Percentiles rank a stretch among this genome's conserved stretches.
These are phyloP conservation scores for Fusarium abutilonis DNA, from an alignment of 2,329 filamentous ascomycete species.

Conservation along the genomic window DNA sequence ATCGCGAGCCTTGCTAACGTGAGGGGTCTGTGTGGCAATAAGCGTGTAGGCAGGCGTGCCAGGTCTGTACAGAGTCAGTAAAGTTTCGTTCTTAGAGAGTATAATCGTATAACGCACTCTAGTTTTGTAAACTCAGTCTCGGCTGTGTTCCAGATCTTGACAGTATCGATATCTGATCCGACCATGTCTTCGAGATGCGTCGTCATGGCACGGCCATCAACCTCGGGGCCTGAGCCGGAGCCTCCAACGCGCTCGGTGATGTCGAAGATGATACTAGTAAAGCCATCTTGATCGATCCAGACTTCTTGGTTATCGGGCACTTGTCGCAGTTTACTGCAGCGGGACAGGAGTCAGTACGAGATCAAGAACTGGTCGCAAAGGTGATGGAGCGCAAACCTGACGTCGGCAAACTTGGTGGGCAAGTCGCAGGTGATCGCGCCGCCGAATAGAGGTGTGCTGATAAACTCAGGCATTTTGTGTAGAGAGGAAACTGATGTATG, in stretches of 20 bases:
- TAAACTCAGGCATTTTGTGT: slow-evolving; percentile 62
- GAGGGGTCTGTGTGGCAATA: slow-evolving; percentile 70
- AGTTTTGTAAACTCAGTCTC: slow-evolving; percentile 67
- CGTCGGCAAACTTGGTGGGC: slow-evolving; percentile 74
- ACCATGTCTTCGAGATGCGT: slow-evolving; percentile 76
- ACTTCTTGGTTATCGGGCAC: slow-evolving; percentile 92
- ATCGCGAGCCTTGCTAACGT: slow-evolving; percentile 48
- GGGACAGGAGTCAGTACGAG: slow-evolving; percentile 17
- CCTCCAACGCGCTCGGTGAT: slow-evolving; percentile 82
- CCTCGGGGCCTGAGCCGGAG: slow-evolving; percentile 63
- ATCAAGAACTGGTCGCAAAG: slow-evolving; percentile 17
- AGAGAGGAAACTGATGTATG: neutral
- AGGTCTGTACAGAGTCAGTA: slow-evolving; percentile 40
- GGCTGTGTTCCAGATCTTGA: slow-evolving; percentile 74
- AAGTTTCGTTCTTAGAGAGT: neutral
- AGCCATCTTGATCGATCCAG: slow-evolving; percentile 83
- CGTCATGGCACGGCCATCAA: slow-evolving; percentile 75
- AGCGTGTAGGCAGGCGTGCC: slow-evolving; percentile 73
- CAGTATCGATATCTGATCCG: slow-evolving; percentile 68
- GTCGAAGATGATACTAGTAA: slow-evolving; percentile 89
- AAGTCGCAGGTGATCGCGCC: slow-evolving; percentile 76
- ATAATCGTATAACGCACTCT: slow-evolving; percentile 52
- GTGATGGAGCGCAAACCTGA: slow-evolving; percentile 63
- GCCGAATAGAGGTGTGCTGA: slow-evolving; percentile 72
- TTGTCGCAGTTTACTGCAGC: slow-evolving; percentile 72